Percentiles rank a stretch among this genome's conserved stretches.
phyloP scores from a whole-genome alignment of 306 rosid species.

The Cicer arietinum region DNA sequence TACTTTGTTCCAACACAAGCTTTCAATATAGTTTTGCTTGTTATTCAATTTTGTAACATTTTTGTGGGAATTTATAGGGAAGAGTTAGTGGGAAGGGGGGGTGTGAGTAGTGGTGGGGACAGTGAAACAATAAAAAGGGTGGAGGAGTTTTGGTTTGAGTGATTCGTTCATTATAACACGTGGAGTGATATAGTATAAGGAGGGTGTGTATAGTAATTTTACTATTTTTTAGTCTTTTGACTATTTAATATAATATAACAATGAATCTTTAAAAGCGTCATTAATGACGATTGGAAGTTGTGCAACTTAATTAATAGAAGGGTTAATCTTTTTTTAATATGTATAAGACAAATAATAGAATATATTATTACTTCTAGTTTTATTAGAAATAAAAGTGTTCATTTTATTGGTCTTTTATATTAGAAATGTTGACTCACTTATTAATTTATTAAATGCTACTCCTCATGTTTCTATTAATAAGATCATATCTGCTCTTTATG shows the following conservation, averaged over 20 bases:
- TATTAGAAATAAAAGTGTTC: too few relatives aligned
- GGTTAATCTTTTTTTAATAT: too few relatives aligned
- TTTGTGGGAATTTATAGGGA: constrained; percentile 46
- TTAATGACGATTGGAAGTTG: background rate
- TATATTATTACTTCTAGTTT: too few relatives aligned
- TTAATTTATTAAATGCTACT: too few relatives aligned
- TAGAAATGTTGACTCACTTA: too few relatives aligned
- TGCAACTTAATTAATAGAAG: background rate
- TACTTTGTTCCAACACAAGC: constrained; percentile 39
- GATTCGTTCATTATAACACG: constrained; percentile 19
- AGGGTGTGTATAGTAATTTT: background rate
- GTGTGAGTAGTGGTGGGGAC: constrained; percentile 45
- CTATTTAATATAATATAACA: constrained; percentile 16
- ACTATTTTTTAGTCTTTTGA: constrained; percentile 22
- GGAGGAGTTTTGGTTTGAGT: constrained; percentile 2
- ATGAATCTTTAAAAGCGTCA: constrained; percentile 34
- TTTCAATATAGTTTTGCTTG: background rate
- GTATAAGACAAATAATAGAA: too few relatives aligned
- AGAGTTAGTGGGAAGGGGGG: background rate
- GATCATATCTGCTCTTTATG: too few relatives aligned
- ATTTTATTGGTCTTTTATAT: too few relatives aligned
- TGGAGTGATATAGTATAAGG: constrained; percentile 24
- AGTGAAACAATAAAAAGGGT: background rate
- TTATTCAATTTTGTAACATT: constrained; percentile 17
- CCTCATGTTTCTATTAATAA: too few relatives aligned